Percentiles rank a stretch among this genome's conserved stretches.
phyloP scores from a whole-genome alignment of 257 asterid species.

The Solanum neorickii region DNA sequence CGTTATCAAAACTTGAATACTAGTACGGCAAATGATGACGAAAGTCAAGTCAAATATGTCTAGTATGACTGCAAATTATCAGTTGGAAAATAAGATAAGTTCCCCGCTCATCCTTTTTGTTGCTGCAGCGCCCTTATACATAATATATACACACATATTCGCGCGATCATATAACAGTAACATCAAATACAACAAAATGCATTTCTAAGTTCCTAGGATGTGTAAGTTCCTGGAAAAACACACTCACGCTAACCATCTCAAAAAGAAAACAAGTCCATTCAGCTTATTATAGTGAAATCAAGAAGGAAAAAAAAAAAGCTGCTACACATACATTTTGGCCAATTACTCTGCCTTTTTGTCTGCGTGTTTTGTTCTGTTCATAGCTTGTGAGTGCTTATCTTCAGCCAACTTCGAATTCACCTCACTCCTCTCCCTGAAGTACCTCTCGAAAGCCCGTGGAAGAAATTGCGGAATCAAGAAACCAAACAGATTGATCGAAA shows the following conservation, averaged over 20 bases:
- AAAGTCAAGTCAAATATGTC: no score
- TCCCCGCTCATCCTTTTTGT: no score
- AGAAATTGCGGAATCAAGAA: constrained; percentile 71
- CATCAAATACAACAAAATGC: neutral
- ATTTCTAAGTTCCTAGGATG: neutral
- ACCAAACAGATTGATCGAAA: constrained; percentile 36
- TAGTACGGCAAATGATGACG: no score
- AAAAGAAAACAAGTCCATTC: neutral
- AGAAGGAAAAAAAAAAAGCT: neutral
- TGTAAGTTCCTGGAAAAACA: neutral
- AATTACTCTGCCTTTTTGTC: constrained; percentile 35
- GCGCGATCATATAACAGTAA: neutral
- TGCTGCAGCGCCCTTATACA: no score
- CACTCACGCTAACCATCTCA: neutral
- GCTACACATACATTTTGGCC: neutral
- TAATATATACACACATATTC: no score
- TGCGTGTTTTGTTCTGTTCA: constrained; percentile 1
- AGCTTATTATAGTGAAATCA: neutral
- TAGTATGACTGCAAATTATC: no score
- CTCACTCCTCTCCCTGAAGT: constrained; percentile 51
- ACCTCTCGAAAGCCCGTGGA: constrained; percentile 69
- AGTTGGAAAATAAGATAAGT: no score
- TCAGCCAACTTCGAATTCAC: constrained; percentile 32
- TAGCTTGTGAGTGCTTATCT: constrained; percentile 27
- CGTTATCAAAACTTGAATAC: no score